phyloP scores from a whole-genome alignment of 2,329 filamentous ascomycete species.

The Trematosphaeria pertusa region DNA sequence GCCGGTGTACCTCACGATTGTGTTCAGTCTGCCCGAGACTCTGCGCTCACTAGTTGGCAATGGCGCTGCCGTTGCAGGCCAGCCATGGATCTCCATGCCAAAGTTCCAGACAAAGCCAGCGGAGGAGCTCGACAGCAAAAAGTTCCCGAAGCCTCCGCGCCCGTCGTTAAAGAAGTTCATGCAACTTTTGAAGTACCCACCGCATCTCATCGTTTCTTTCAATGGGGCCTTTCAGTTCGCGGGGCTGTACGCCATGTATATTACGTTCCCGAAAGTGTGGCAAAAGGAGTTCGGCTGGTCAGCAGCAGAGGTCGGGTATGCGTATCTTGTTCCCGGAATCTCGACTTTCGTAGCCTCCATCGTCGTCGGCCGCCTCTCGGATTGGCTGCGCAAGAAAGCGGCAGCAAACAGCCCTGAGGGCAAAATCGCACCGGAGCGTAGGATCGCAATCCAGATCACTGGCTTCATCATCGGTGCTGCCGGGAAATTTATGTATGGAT shows the following conservation, averaged over 20 bases:
- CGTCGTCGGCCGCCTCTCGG: conserved; percentile 48
- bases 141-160: conserved; percentile 27
- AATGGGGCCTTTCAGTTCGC: conserved; percentile 37
- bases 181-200: conserved; percentile 34
- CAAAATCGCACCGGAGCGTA: conserved; percentile 47
- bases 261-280: conserved; percentile 32
- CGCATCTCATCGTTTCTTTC: conserved; percentile 38
- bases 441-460: conserved; percentile 50
- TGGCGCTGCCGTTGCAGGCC: conserved; percentile 38
- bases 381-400: conserved; percentile 42
- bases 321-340: conserved; percentile 46
- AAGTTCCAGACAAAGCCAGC: conserved; percentile 31
- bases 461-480: conserved; percentile 49
- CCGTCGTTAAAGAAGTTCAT: conserved; percentile 31
- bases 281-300: conserved; percentile 45
- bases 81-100: conserved; percentile 35
- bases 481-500: conserved; percentile 52
- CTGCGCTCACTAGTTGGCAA: conserved; percentile 55
- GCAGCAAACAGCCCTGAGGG: conserved; percentile 28
- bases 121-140: conserved; percentile 17
- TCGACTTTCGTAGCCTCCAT: conserved; percentile 47
- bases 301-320: conserved; percentile 43
- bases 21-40: conserved; percentile 56
- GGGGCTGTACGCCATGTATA: conserved; percentile 35
- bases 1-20: conserved; percentile 37